Conservation (phyloP, 148 eudicot genomes). For the Gaultheria prostrata region DNA sequence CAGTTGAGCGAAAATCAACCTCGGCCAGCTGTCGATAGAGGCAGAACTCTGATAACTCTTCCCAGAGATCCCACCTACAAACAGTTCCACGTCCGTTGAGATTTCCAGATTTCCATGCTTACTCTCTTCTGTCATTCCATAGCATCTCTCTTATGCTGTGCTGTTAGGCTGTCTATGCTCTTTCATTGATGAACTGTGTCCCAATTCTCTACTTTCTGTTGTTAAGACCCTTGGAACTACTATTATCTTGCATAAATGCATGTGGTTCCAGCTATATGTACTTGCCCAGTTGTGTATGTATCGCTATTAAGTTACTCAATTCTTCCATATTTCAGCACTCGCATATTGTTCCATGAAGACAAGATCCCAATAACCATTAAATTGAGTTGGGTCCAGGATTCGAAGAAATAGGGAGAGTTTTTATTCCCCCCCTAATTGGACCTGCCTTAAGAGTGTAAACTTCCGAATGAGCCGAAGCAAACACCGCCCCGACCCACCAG, state of each 20-base stretch:
- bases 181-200: background rate
- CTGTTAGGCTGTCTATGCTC: background rate
- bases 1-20: background rate
- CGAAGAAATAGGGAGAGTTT: background rate
- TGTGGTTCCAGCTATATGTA: background rate
- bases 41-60: background rate
- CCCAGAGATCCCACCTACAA: background rate
- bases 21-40: background rate
- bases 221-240: background rate
- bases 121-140: conserved; percentile 15
- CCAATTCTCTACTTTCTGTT: background rate
- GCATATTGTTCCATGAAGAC: background rate
- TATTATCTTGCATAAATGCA: background rate
- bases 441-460: too few species aligned
- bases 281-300: background rate
- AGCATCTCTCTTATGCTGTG: conserved; percentile 4
- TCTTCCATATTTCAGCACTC: background rate
- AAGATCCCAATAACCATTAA: background rate
- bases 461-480: too few species aligned
- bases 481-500: too few species aligned
- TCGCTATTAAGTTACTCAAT: background rate
- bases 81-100: conserved; percentile 3
- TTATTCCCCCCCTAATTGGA: background rate
- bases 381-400: background rate
- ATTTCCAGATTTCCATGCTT: background rate